These are phyloP conservation scores for Leccinum disarticulatum DNA, from an alignment of 768 basidiomycete genomes.

Conservation along the genomic window DNA sequence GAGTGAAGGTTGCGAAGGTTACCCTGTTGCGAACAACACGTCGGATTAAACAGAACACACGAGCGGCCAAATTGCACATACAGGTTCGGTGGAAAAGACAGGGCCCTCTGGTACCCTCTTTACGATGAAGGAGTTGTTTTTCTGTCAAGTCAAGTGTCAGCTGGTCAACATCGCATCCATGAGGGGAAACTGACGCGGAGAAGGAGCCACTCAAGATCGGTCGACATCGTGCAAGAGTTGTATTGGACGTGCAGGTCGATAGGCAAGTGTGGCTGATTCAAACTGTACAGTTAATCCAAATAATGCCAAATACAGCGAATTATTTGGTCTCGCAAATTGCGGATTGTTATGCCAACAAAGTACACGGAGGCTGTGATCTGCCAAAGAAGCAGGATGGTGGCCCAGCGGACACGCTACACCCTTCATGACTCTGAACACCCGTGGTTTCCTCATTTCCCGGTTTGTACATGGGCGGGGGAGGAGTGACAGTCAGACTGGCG, in stretches of 20 bases:
- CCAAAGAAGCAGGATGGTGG: constrained; percentile 57
- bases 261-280: constrained; percentile 31
- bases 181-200: constrained; percentile 54
- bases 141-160: constrained; percentile 41
- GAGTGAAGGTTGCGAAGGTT: constrained; percentile 88
- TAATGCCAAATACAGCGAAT: constrained; percentile 19
- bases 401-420: constrained; percentile 58
- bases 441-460: too few species aligned
- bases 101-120: constrained; percentile 73
- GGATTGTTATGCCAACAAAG: too few species aligned
- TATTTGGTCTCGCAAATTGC: background rate
- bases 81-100: constrained; percentile 82
- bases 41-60: constrained; percentile 2
- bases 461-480: too few species aligned
- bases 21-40: constrained; percentile 47
- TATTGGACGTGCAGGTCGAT: constrained; percentile 16
- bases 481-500: too few species aligned
- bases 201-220: constrained; percentile 93
- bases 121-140: constrained; percentile 83
- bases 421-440: constrained; percentile 55
- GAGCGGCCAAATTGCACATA: constrained; percentile 37
- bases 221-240: constrained; percentile 60
- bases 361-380: too few species aligned
- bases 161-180: background rate
- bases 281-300: constrained; percentile 36